Evolutionary conservation across 352 stramenopile genomes (phyloP).

Genomic region (Saprolegnia diclina): DNA sequence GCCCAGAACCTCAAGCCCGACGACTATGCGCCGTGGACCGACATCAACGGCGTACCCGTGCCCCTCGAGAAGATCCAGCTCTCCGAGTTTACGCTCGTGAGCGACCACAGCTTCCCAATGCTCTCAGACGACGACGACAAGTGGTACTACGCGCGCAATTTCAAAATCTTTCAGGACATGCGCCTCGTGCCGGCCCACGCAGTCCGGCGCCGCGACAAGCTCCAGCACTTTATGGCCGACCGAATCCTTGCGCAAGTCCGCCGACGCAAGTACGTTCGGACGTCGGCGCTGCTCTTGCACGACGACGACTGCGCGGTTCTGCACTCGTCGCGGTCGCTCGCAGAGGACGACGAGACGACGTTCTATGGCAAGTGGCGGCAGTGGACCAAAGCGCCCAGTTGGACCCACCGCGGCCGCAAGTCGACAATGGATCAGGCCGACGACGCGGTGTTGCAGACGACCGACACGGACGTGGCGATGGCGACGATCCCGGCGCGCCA

Average conservation of each 20-base stretch:
- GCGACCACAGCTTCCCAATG: conserved; percentile 59
- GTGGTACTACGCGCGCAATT: conserved; percentile 84
- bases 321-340: not conserved
- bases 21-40: conserved; percentile 79
- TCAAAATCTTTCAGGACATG: conserved; percentile 81
- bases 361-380: conserved; percentile 28
- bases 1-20: conserved; percentile 69
- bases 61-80: conserved; percentile 66
- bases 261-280: conserved; percentile 35
- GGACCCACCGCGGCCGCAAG: not conserved
- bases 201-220: conserved; percentile 46
- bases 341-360: conserved; percentile 21
- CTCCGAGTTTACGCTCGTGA: conserved; percentile 58
- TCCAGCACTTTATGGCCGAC: conserved; percentile 82
- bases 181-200: conserved; percentile 64
- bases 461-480: not conserved
- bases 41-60: conserved; percentile 81
- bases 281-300: conserved; percentile 24
- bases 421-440: conserved; percentile 2
- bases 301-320: conserved; percentile 11
- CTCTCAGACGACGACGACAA: conserved; percentile 84
- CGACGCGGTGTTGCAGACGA: not conserved
- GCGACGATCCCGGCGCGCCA: not conserved
- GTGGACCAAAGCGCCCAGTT: not conserved
- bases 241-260: conserved; percentile 78